Evolutionary conservation across 305 asterid species (phyloP).

Genomic region (Andrographis paniculata): DNA sequence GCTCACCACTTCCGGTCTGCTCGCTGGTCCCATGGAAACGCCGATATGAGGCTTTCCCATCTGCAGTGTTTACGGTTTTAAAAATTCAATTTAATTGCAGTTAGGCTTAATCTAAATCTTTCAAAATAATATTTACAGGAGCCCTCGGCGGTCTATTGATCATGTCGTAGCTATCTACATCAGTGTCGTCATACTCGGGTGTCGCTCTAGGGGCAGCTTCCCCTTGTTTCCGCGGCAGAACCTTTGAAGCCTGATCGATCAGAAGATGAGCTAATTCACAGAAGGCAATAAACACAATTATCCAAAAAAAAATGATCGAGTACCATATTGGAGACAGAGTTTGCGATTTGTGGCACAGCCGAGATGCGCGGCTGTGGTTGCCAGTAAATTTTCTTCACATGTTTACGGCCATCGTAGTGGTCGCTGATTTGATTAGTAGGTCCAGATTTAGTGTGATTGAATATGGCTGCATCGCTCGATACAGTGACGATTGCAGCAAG

Average conservation of each 20-base stretch:
- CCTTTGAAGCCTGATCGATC: conserved; percentile 49
- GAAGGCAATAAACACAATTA: conserved; percentile 10
- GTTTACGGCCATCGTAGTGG: conserved; percentile 21
- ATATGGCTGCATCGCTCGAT: conserved; percentile 58
- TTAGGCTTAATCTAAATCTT: conserved; percentile 6
- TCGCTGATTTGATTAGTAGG: conserved; percentile 15
- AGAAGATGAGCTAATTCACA: conserved; percentile 15
- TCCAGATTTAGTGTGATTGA: conserved; percentile 27
- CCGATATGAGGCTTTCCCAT: conserved; percentile 23
- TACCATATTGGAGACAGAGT: conserved; percentile 65
- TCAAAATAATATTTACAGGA: conserved; percentile 36
- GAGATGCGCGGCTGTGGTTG: conserved; percentile 30
- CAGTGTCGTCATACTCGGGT: conserved; percentile 28
- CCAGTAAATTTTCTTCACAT: conserved; percentile 29
- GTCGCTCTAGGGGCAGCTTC: conserved; percentile 20
- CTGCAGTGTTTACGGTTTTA: conserved; percentile 31
- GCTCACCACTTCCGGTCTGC: conserved; percentile 24
- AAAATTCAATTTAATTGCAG: conserved; percentile 13
- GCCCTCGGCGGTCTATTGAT: conserved; percentile 53
- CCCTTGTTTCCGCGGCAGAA: conserved; percentile 25
- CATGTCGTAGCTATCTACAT: conserved; percentile 25
- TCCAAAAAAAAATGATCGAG: conserved; percentile 14
- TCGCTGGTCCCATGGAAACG: conserved; percentile 22
- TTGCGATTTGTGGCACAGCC: conserved; percentile 31
- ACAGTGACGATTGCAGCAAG: conserved; percentile 53